Evolutionary conservation across 495 filamentous ascomycete species (phyloP), one percentile per base, ranked within the genome.

Genomic region (Wilcoxina mikolae): DNA sequence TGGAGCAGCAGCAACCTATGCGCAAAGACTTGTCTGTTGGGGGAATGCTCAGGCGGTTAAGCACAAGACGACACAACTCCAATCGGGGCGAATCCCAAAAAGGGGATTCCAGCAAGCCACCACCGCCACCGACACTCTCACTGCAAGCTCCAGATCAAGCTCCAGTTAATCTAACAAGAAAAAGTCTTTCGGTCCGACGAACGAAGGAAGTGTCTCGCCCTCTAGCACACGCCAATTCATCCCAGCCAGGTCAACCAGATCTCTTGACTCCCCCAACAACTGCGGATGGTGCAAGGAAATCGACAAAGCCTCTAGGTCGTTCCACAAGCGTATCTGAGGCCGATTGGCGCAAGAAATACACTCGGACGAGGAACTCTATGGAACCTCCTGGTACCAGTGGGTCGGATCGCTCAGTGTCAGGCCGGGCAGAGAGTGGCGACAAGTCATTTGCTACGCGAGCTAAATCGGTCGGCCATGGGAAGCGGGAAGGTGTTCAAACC

Each of bases 11-110:
- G 45, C 78, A 76, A 17, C 75, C 80, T 0, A 69, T 69, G 28
- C 88, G 84, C 70, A 96, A 91, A 66, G 88, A 94, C 66, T 87
- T 86, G 59, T 78, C 86, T 26, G 87, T 86, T 51, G 84, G 78
- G 4, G 85, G 90, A n/a, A 74, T 99, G 44, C 69, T 99, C 58
- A 76, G 91, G 51, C 76, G 91, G 26, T 86, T 99, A 60, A 95
- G 89, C 70, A 99, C 91, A 7, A 76, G 93, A 55, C 78, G 79
- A 60, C 75, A 80, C 35, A 77, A 76, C 57, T 75, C 78, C 1
- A 9, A 43, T 35, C 67, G 71, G 48, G 70, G 73, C 41, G 74
- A 76, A 49, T 52, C 66, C 17, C 26, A 15, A n/a, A 72, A 74
- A 43, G 31, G 29, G 2, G 47, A 56, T 24, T 10, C 12, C 12